These are phyloP conservation scores for Clonostachys chloroleuca DNA, from an alignment of 2,329 filamentous ascomycete genomes.

Conservation along the genomic window DNA sequence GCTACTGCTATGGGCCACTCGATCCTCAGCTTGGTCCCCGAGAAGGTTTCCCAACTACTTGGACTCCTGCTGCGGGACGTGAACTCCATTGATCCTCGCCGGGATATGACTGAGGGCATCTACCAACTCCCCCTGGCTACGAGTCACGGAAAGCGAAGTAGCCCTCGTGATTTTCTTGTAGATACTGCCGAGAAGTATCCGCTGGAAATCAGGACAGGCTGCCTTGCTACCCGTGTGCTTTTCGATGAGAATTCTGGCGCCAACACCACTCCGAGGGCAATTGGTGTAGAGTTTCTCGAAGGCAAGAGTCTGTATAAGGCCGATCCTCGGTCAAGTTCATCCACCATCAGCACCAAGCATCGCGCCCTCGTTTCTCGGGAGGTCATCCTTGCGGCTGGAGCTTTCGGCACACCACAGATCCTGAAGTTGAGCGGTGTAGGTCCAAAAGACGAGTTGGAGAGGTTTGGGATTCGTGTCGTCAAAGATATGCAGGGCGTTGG, in stretches of 20 bases:
- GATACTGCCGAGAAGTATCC: constrained; percentile 40
- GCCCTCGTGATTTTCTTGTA: constrained; percentile 51
- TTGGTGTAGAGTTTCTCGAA: constrained; percentile 35
- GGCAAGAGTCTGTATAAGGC: constrained; percentile 34
- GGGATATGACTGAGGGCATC: constrained; percentile 22
- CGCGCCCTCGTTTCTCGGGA: constrained; percentile 28
- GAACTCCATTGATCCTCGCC: constrained; percentile 13
- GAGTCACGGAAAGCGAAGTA: constrained; percentile 36
- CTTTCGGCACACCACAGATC: constrained; percentile 39
- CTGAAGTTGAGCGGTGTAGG: constrained; percentile 41
- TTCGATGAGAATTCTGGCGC: constrained; percentile 20
- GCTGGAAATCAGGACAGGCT: constrained; percentile 13
- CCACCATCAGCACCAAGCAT: constrained; percentile 1
- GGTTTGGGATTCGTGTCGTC: constrained; percentile 43
- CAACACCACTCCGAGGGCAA: constrained; percentile 25
- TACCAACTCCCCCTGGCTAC: constrained; percentile 57
- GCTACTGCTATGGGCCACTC: constrained; percentile 17
- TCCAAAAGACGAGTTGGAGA: constrained; percentile 26
- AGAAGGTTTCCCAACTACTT: constrained; percentile 12
- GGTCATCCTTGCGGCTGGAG: constrained; percentile 42
- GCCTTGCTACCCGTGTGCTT: constrained; percentile 26
- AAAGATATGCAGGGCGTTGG: constrained; percentile 57
- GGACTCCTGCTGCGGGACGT: constrained; percentile 15
- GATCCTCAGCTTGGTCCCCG: constrained; percentile 7
- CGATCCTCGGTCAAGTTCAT: constrained; percentile 25